Conservation (phyloP, 345 rosid species). For the Turritis glabra region DNA sequence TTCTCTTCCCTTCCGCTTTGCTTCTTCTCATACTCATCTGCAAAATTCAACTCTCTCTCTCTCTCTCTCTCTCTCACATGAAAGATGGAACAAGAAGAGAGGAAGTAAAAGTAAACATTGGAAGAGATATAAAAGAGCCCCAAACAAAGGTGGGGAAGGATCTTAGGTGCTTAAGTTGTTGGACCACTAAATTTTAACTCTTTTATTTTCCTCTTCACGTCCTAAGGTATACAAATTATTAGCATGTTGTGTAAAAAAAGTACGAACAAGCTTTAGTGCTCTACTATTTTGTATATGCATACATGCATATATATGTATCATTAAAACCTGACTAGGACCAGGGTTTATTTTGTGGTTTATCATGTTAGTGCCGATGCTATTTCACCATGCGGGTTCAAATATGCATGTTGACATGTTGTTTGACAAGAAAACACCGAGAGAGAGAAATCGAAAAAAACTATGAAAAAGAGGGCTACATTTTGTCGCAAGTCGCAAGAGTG, state of each 20-base stretch:
- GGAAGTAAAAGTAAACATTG: slow-evolving; percentile 28
- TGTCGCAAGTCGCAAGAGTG: too few relatives aligned
- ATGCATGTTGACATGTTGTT: too few relatives aligned
- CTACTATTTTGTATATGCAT: background rate
- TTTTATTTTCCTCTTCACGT: slow-evolving; percentile 1
- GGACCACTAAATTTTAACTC: slow-evolving; percentile 38
- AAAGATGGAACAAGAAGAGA: slow-evolving; percentile 31
- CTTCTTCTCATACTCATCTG: slow-evolving; percentile 50
- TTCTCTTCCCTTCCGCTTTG: slow-evolving; percentile 66
- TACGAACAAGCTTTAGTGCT: slow-evolving; percentile 12
- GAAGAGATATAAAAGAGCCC: slow-evolving; percentile 27
- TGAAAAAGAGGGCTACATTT: too few relatives aligned
- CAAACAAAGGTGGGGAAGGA: slow-evolving; percentile 34
- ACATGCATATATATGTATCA: background rate
- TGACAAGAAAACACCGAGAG: background rate
- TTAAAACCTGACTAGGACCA: background rate
- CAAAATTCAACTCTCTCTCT: slow-evolving; percentile 14
- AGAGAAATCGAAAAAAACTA: background rate
- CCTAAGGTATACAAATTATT: background rate
- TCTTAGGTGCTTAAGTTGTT: slow-evolving; percentile 32
- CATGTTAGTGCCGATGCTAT: background rate
- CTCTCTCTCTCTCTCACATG: slow-evolving; percentile 19
- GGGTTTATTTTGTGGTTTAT: background rate
- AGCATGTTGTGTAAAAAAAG: slow-evolving; percentile 4
- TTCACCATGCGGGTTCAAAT: background rate